Evolutionary conservation across 148 eudicot species (phyloP).

Genomic region (Agrostemma githago): DNA sequence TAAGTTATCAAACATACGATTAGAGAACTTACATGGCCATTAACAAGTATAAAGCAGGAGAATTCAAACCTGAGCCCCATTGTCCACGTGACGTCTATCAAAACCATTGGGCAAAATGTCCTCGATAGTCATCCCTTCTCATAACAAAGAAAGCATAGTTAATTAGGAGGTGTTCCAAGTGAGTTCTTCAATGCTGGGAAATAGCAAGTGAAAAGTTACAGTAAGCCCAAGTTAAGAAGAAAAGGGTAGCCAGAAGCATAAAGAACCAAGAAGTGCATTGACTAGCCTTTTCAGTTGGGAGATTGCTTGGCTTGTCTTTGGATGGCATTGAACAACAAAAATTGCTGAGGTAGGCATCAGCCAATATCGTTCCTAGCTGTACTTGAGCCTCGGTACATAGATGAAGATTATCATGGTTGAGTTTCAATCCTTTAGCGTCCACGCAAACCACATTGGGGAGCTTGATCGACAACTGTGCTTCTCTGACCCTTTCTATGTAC

Average conservation of each 20-base stretch:
- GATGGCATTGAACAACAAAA: slow-evolving; percentile 25
- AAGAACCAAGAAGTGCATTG: not conserved
- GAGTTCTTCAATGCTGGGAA: slow-evolving; percentile 6
- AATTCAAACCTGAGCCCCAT: not conserved
- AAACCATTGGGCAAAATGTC: not conserved
- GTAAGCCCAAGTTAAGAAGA: slow-evolving; percentile 19
- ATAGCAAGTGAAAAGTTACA: slow-evolving; percentile 5
- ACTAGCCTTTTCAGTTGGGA: slow-evolving; percentile 1
- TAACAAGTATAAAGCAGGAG: not conserved
- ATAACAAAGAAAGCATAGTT: not conserved
- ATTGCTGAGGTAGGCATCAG: slow-evolving; percentile 61
- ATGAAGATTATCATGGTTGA: slow-evolving; percentile 65
- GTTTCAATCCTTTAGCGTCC: slow-evolving; percentile 75
- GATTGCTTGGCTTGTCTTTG: not conserved
- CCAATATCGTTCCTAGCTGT: slow-evolving; percentile 58
- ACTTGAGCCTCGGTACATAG: slow-evolving; percentile 68
- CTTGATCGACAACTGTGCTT: slow-evolving; percentile 61
- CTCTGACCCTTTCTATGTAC: slow-evolving; percentile 49
- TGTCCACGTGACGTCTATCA: not conserved
- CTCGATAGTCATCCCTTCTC: not conserved
- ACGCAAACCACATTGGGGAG: slow-evolving; percentile 66
- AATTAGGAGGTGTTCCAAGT: not conserved
- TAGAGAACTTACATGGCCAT: too few species aligned
- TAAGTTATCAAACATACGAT: too few species aligned
- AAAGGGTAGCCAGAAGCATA: slow-evolving; percentile 10